Evolutionary conservation across 1,284 basidiomycete species (phyloP), one percentile per base, ranked within the genome.

Genomic region (Irpex sp.): DNA sequence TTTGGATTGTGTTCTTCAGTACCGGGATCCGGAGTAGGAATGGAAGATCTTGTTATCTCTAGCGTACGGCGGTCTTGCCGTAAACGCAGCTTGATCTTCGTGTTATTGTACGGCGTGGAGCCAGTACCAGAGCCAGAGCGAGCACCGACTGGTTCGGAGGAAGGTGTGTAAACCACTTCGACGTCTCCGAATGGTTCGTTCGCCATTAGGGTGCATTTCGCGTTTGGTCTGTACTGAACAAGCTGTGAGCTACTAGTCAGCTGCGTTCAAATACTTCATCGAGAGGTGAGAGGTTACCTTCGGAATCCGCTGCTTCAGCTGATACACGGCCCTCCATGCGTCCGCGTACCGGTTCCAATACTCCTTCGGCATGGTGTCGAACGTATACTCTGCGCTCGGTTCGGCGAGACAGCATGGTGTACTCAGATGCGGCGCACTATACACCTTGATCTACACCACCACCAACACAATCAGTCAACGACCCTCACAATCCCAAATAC

Each of bases 151-250:
- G 31, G 31, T 33, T 33, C 31, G 31, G 31, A 33, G 31, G 31
- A 33, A 33, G 31, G 31, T 33, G 31, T 33, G 31, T 33, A 33
- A 6, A 79, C 64, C 13, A 83, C 62, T 65, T 86, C 83, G 37
- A 86, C 72, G 63, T 86, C 84, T 15, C 77, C 82, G 26, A 68
- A 72, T 35, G 84, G 81, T n/a, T 74, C 71, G 63, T 87, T 86
- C 3, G 80, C 76, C 84, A 86, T 85, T 19, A 86, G 72, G 4
- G 77, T 81, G 66, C 78, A 85, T 65, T 80, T 82, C 4, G 77
- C 74, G 0, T 72, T 70, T 1, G 70, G 66, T 47, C 75, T 71
- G 66, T 83, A 76, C 60, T 82, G 67, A 4, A 81, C 74, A n/a
- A 86, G 68, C 83, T n/a, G n/a, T n/a, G n/a, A n/a, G n/a, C n/a